phyloP scores from a whole-genome alignment of 805 yeast species.

The Candida germanica region DNA sequence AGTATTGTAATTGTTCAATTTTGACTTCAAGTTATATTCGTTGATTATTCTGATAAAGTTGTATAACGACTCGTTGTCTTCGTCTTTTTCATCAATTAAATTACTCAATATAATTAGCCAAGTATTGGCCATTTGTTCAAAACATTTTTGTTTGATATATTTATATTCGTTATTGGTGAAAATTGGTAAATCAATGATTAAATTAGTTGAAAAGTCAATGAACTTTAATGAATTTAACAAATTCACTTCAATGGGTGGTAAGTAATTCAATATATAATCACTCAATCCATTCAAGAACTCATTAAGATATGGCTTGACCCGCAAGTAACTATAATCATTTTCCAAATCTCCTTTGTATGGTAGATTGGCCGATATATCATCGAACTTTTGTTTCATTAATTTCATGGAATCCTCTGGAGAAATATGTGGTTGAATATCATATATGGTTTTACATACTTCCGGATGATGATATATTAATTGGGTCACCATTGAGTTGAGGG shows the following conservation, averaged over 20 bases:
- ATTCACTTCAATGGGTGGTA: constrained; percentile 67
- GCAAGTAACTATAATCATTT: constrained; percentile 72
- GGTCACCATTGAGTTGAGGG: constrained; percentile 51
- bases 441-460: constrained; percentile 51
- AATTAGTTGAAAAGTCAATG: constrained; percentile 56
- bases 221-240: constrained; percentile 55
- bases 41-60: constrained; percentile 28
- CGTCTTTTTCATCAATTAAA: constrained; percentile 18
- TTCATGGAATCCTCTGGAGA: constrained; percentile 50
- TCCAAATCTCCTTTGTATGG: constrained; percentile 75
- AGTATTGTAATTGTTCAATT: constrained; percentile 45
- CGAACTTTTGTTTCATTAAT: constrained; percentile 46
- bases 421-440: constrained; percentile 55
- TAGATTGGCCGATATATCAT: constrained; percentile 45
- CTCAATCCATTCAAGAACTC: constrained; percentile 70
- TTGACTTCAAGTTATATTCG: constrained; percentile 38
- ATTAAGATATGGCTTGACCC: constrained; percentile 64
- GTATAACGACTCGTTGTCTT: constrained; percentile 15
- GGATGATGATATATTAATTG: constrained; percentile 60
- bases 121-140: constrained; percentile 57
- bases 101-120: constrained; percentile 49
- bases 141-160: constrained; percentile 52
- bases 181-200: constrained; percentile 63
- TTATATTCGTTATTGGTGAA: constrained; percentile 57
- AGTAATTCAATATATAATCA: constrained; percentile 68